A percentile compares a stretch with the other conserved stretches of the same genome.
phyloP scores from a whole-genome alignment of 768 basidiomycete species.

The Xanthoconium stramineum region DNA sequence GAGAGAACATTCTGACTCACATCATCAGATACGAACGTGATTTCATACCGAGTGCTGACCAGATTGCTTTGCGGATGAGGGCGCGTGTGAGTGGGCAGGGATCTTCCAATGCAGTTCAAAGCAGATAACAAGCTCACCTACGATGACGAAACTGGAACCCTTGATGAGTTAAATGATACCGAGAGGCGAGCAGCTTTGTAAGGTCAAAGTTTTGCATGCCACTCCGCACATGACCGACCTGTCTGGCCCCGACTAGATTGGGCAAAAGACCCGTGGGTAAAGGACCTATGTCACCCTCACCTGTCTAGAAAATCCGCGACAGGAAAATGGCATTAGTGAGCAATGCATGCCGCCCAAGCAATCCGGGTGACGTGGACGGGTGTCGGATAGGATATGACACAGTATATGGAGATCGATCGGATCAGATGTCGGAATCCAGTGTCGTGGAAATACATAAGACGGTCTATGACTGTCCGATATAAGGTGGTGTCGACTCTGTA shows the following conservation, averaged over 20 bases:
- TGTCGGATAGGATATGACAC: slow-evolving; percentile 10
- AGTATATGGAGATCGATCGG: slow-evolving; percentile 16
- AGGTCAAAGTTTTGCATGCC: slow-evolving; percentile 1
- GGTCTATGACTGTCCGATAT: too few relatives aligned
- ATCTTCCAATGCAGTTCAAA: background rate
- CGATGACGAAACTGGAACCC: background rate
- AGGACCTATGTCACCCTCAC: slow-evolving; percentile 27
- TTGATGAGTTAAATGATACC: background rate
- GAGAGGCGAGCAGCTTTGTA: slow-evolving; percentile 1
- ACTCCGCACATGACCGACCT: background rate
- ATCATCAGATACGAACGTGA: background rate
- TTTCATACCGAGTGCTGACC: too few relatives aligned
- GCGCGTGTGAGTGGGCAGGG: too few relatives aligned
- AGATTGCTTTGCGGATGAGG: too few relatives aligned
- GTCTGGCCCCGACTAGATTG: background rate
- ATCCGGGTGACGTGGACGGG: slow-evolving; percentile 12
- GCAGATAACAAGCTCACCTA: background rate
- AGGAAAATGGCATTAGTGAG: background rate
- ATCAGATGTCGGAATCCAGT: slow-evolving; percentile 12
- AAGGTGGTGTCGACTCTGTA: too few relatives aligned
- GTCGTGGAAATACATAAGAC: background rate
- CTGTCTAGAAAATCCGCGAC: slow-evolving; percentile 3
- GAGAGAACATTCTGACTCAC: background rate
- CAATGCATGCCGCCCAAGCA: background rate
- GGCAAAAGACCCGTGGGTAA: slow-evolving; percentile 4